These are phyloP conservation scores for Effrenium voratum DNA, from an alignment of 73 alveolate species.

Conservation along the genomic window DNA sequence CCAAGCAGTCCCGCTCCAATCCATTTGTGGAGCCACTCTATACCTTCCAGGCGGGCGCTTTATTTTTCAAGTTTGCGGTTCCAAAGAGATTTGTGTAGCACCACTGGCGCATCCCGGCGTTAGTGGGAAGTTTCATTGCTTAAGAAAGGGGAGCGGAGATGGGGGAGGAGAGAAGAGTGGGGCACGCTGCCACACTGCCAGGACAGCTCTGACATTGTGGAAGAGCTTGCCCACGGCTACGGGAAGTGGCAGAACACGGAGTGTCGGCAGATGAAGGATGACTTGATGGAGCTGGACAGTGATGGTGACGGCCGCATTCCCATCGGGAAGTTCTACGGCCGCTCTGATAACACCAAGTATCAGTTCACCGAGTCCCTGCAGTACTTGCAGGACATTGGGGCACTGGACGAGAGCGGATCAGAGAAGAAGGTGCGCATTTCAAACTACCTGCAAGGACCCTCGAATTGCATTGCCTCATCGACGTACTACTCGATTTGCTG, in stretches of 20 bases:
- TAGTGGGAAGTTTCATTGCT: too few species aligned
- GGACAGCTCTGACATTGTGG: constrained; percentile 39
- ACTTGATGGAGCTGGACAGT: constrained; percentile 35
- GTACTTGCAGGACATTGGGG: constrained; percentile 40
- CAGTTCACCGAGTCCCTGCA: constrained; percentile 64
- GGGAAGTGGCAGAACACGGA: constrained; percentile 89
- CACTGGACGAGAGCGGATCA: constrained; percentile 26
- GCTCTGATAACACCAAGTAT: not conserved
- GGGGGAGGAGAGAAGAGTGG: too few species aligned
- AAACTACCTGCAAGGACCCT: constrained; percentile 60
- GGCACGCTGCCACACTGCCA: too few species aligned
- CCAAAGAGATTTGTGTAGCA: too few species aligned
- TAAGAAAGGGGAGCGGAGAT: too few species aligned
- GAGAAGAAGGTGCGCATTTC: constrained; percentile 40
- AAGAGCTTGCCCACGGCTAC: constrained; percentile 54
- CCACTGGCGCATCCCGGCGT: too few species aligned
- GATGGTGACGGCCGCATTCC: constrained; percentile 60
- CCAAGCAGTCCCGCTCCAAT: constrained; percentile 5
- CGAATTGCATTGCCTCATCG: constrained; percentile 65
- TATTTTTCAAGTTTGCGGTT: too few species aligned
- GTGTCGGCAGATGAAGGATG: constrained; percentile 73
- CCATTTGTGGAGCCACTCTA: constrained; percentile 47
- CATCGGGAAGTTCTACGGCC: constrained; percentile 10
- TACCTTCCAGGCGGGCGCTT: constrained; percentile 70
- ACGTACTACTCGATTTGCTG: constrained; percentile 68